Evolutionary conservation across 352 stramenopile species (phyloP).

Genomic region (Phytopythium montanum): DNA sequence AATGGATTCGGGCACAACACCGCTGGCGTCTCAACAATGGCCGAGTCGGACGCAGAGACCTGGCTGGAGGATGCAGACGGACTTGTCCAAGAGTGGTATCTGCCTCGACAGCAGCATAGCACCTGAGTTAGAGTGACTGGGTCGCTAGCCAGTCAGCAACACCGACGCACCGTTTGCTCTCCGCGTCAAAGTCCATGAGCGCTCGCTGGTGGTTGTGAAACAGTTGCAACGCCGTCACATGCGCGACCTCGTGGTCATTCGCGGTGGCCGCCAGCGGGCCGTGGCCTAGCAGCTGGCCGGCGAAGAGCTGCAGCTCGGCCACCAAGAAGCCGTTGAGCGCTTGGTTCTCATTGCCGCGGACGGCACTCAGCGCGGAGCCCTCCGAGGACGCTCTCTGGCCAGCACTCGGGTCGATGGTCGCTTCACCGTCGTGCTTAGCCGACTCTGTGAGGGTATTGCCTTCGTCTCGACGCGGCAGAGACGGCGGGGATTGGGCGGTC

Average conservation of each 20-base stretch:
- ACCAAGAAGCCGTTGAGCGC: conserved; percentile 51
- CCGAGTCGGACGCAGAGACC: neutral
- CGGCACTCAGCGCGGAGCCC: neutral
- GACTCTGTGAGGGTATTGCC: neutral
- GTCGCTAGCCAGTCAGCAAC: neutral
- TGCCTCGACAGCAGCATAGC: neutral
- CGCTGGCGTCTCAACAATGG: neutral
- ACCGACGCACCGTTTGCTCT: conserved; percentile 35
- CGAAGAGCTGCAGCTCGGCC: conserved; percentile 45
- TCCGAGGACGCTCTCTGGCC: neutral
- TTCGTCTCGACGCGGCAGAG: neutral
- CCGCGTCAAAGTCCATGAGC: conserved; percentile 51
- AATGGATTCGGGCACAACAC: conserved; percentile 6
- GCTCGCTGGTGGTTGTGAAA: conserved; percentile 42
- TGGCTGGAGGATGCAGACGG: neutral
- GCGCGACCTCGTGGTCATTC: conserved; percentile 19
- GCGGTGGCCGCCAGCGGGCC: neutral
- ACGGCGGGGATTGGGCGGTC: neutral
- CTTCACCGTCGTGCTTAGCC: neutral
- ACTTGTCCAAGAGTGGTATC: conserved; percentile 1
- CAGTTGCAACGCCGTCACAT: conserved; percentile 39
- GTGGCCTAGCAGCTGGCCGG: conserved; percentile 21
- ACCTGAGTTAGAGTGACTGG: neutral
- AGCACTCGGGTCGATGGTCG: neutral
- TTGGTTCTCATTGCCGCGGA: conserved; percentile 12